A percentile compares a stretch with the other conserved stretches of the same genome.
Evolutionary conservation across 2,329 filamentous ascomycete species (phyloP).

Genomic region (Pyrenophora teres): DNA sequence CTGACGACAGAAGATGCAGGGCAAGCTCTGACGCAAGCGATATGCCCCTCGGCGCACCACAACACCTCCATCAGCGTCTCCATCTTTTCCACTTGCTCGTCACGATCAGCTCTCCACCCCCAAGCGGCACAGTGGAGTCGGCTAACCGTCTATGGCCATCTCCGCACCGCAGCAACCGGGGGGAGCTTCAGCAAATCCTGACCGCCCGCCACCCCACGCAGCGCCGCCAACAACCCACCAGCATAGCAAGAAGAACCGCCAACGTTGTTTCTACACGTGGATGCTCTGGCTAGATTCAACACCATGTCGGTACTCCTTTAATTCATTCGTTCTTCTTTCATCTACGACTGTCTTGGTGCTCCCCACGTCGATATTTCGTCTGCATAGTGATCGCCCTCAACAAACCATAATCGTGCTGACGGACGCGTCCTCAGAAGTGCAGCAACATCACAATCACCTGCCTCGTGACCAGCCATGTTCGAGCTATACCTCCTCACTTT

Average conservation of each 20-base stretch:
- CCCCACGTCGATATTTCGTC: background rate
- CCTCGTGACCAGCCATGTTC: constrained; percentile 48
- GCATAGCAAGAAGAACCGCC: background rate
- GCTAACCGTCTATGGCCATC: constrained; percentile 3
- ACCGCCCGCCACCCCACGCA: constrained; percentile 12
- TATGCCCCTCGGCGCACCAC: constrained; percentile 12
- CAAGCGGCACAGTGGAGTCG: constrained; percentile 21
- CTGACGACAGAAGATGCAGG: constrained; percentile 36
- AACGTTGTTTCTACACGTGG: background rate
- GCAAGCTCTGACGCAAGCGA: constrained; percentile 25
- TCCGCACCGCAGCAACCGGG: constrained; percentile 6
- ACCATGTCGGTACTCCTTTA: no score
- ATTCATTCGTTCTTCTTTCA: background rate
- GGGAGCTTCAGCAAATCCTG: constrained; percentile 14
- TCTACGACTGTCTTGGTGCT: background rate
- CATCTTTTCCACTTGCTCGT: constrained; percentile 30
- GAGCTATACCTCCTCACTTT: constrained; percentile 83
- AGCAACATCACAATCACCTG: background rate
- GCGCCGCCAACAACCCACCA: background rate
- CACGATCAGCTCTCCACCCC: constrained; percentile 21
- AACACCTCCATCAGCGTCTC: constrained; percentile 14
- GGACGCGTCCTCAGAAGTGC: constrained; percentile 15
- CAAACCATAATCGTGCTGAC: constrained; percentile 27
- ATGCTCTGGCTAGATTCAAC: no score
- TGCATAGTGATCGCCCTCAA: constrained; percentile 16